These are phyloP conservation scores for Xylaria palmicola DNA, from an alignment of 495 filamentous ascomycete species.

Conservation along the genomic window DNA sequence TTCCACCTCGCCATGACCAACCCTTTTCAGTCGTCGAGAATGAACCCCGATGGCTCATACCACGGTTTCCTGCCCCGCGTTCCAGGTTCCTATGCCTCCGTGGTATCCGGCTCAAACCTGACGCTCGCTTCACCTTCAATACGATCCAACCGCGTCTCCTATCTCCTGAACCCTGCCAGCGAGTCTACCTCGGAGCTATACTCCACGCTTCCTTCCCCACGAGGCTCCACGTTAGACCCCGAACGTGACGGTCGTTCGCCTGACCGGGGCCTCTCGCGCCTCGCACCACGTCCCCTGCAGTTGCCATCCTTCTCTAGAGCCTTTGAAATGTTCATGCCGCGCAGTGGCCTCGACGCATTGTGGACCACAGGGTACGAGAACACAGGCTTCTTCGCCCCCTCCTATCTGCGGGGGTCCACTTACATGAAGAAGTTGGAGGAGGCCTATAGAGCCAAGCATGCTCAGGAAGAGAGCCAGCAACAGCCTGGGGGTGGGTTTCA, in stretches of 20 bases:
- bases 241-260: constrained; percentile 27
- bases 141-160: constrained; percentile 57
- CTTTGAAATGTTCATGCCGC: constrained; percentile 51
- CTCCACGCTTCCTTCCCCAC: constrained; percentile 37
- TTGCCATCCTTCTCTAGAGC: constrained; percentile 62
- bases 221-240: constrained; percentile 23
- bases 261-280: constrained; percentile 34
- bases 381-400: constrained; percentile 67
- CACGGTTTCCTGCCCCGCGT: constrained; percentile 31
- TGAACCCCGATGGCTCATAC: constrained; percentile 30
- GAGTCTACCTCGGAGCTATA: constrained; percentile 43
- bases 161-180: constrained; percentile 57
- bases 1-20: constrained; percentile 29
- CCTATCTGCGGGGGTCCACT: constrained; percentile 75
- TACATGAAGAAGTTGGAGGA: constrained; percentile 74
- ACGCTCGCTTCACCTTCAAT: constrained; percentile 40
- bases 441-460: constrained; percentile 61
- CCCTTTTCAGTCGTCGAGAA: constrained; percentile 27
- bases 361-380: constrained; percentile 25
- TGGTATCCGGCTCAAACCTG: constrained; percentile 63
- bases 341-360: constrained; percentile 26
- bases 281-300: constrained; percentile 29
- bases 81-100: constrained; percentile 74
- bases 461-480: constrained; percentile 24
- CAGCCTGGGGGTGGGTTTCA: constrained; percentile 14